Conservation (phyloP, 2,329 filamentous ascomycete species). For the Ophiocordyceps sinensis region DNA sequence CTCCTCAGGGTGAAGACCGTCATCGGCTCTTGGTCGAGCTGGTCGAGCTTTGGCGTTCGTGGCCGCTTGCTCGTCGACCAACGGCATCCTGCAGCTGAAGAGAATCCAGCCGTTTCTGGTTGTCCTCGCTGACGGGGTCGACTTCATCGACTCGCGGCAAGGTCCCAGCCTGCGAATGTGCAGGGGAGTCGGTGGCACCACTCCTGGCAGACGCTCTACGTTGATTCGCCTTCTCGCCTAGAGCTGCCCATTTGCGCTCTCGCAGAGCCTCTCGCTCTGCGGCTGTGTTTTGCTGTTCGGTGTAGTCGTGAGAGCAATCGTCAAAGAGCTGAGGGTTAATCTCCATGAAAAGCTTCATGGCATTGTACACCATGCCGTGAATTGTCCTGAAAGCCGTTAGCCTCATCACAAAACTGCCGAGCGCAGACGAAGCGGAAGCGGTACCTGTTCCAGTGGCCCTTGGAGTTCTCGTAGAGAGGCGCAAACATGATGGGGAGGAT, state of each 20-base stretch:
- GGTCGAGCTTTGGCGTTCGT: slow-evolving; percentile 47
- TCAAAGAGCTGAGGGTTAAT: slow-evolving; percentile 98
- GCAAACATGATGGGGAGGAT: slow-evolving; percentile 99
- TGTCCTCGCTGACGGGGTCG: slow-evolving; percentile 68
- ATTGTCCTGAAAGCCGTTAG: slow-evolving; percentile 54
- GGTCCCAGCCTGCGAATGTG: slow-evolving; percentile 23
- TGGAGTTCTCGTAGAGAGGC: slow-evolving; percentile 94
- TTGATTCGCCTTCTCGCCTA: slow-evolving; percentile 66
- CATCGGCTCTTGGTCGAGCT: slow-evolving; percentile 38
- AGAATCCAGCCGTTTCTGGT: slow-evolving; percentile 75
- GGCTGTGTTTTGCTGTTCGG: slow-evolving; percentile 85
- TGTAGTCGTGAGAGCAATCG: slow-evolving; percentile 96
- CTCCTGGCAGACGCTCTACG: slow-evolving; percentile 30
- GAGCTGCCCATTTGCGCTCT: slow-evolving; percentile 77
- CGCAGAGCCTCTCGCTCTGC: slow-evolving; percentile 70
- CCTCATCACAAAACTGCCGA: not conserved
- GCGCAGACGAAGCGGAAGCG: slow-evolving; percentile 10
- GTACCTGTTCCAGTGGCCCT: slow-evolving; percentile 97
- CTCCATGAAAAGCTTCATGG: slow-evolving; percentile 99
- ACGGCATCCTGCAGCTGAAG: slow-evolving; percentile 72
- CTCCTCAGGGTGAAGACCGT: slow-evolving; percentile 3
- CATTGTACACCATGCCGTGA: slow-evolving; percentile 99
- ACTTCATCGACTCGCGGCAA: slow-evolving; percentile 54
- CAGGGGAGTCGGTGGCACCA: slow-evolving; percentile 12
- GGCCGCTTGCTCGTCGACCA: slow-evolving; percentile 40